Base-by-base conservation (phyloP, 495 filamentous ascomycete genomes). In the Paragyromitra xinjiangensis region DNA sequence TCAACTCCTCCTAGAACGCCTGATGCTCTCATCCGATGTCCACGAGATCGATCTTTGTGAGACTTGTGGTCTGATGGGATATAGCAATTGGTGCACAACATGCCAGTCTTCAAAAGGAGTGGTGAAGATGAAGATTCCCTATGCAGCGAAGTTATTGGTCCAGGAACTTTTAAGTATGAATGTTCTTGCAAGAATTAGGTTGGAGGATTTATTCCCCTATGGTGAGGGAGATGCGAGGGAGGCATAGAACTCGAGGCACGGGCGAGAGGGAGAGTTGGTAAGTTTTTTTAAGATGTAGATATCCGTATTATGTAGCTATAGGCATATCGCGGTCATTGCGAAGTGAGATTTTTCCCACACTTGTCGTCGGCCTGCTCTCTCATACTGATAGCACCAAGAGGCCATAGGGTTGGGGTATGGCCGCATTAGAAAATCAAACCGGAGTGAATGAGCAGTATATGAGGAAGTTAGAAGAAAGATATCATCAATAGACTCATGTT, bases 101-200 rank as follows among this genome's bases (percentile, higher is more conserved):
- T 99, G 95, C 84, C 89, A 92, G 84, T 93, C 90, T 64, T 93
- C 91, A 29, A 87, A 90, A 45, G 88, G 90, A 6, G 92, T 98
- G 11, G 90, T 91, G 6, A 91, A 91, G 85, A 94, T 99, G 92
- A 94, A 89, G 64, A 97, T 99, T 85, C 95, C 95, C n/a, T 99
- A 99, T 84, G 95, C 96, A 5, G 96, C 96, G 2, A 99, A 99
- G 88, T 84, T 99, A 81, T 85, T 99, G 64, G 92, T 99, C 44
- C 95, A 99, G 86, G 95, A 99, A 85, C 83, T 99, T 81, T 88
- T 96, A 83, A 96, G 93, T 84, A 99, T 99, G 95, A 98, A 98
- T 83, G 92, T 99, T 14, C 91, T 93, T 70, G 93, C 94, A 58
- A 87, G 90, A 66, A 84, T 98, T 84, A 91, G 91, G 86, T 83